phyloP scores from a whole-genome alignment of 305 asterid genomes.

The Ilex paraguariensis region DNA sequence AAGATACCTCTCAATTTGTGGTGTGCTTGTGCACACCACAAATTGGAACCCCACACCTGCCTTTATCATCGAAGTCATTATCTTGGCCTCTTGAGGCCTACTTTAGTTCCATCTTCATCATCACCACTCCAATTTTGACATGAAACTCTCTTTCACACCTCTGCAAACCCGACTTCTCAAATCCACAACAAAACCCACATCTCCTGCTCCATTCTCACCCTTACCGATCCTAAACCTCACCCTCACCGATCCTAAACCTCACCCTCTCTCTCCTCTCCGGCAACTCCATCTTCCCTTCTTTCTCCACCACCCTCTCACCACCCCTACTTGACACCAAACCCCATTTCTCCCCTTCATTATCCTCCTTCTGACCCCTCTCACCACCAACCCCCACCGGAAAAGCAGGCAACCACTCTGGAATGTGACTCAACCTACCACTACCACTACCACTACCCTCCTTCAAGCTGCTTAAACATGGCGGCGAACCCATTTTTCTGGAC shows the following conservation, averaged over 20 bases:
- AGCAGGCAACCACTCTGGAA: constrained; percentile 58
- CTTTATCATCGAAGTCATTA: no score
- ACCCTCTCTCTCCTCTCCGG: constrained; percentile 33
- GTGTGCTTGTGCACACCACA: no score
- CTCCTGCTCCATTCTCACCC: constrained; percentile 11
- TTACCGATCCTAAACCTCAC: constrained; percentile 19
- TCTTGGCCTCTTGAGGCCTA: no score
- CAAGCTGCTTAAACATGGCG: neutral
- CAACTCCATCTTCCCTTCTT: constrained; percentile 14
- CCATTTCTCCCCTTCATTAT: constrained; percentile 4
- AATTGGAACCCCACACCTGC: no score
- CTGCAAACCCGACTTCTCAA: constrained; percentile 8
- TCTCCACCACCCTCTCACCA: constrained; percentile 6
- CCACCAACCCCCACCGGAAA: constrained; percentile 29
- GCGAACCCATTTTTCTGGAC: neutral
- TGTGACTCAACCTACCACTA: constrained; percentile 29
- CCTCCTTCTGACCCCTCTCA: constrained; percentile 12
- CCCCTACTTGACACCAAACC: constrained; percentile 8
- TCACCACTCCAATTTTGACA: constrained; percentile 17
- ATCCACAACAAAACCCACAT: constrained; percentile 3
- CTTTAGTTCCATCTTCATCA: neutral
- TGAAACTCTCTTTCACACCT: constrained; percentile 32
- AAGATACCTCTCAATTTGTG: no score
- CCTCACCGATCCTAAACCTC: no score
- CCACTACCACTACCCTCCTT: neutral